A percentile compares a stretch with the other conserved stretches of the same genome.
Evolutionary conservation across 164 flowering plant species (phyloP).

Genomic region (Echeveria elegans): DNA sequence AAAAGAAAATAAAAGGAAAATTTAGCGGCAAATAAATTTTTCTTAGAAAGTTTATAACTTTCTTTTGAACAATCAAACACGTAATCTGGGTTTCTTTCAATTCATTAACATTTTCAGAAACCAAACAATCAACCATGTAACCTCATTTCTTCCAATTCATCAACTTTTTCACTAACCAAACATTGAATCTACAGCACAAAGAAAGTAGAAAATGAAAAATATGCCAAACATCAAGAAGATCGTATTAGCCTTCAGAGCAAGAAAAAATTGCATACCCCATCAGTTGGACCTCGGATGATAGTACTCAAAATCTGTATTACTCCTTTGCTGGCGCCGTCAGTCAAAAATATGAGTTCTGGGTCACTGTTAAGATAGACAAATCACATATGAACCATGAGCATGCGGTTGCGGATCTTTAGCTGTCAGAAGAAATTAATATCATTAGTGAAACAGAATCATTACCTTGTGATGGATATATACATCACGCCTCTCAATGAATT

Average conservation of each 20-base stretch:
- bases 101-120: too few relatives aligned
- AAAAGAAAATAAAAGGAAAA: too few relatives aligned
- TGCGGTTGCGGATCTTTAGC: too few relatives aligned
- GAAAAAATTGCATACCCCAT: slow-evolving; percentile 58
- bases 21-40: too few relatives aligned
- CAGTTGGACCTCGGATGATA: slow-evolving; percentile 57
- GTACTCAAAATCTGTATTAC: slow-evolving; percentile 82
- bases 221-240: too few relatives aligned
- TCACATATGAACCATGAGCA: background rate
- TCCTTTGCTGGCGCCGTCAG: slow-evolving; percentile 99
- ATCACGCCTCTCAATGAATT: slow-evolving; percentile 91
- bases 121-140: too few relatives aligned
- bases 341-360: slow-evolving; percentile 92
- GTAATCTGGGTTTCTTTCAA: too few relatives aligned
- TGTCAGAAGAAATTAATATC: background rate
- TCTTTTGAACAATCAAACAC: too few relatives aligned
- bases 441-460: slow-evolving; percentile 29
- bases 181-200: slow-evolving; percentile 33
- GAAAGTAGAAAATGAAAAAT: slow-evolving; percentile 13
- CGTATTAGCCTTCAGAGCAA: background rate
- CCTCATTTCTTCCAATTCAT: too few relatives aligned
- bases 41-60: too few relatives aligned
- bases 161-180: too few relatives aligned
- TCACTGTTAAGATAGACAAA: slow-evolving; percentile 42
- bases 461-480: slow-evolving; percentile 99